Base-by-base conservation (phyloP, 2,329 filamentous ascomycete genomes). In the Phialophora chinensis region DNA sequence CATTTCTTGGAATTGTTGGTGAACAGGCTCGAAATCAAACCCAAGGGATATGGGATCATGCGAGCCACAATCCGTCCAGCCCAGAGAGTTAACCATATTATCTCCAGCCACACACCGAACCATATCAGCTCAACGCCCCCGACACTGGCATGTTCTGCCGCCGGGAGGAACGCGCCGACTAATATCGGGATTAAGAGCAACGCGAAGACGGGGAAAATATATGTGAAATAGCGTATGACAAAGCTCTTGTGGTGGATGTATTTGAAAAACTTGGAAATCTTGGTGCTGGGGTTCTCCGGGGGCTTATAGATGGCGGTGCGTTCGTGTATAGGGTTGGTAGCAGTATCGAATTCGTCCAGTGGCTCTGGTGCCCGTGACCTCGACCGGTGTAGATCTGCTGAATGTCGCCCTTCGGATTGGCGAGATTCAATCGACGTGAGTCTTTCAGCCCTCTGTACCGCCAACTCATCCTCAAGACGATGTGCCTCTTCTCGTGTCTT, bases 41-140 rank as follows among this genome's bases (percentile, higher is more conserved):
- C 86, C 49, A 90, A 84, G 0, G 85, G 82, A 72, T 82, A 86
- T 0, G 89, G 89, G 10, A 91, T 81, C 61, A 81, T 83, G 77
- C 90, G 90, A 7, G 88, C 85, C 14, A 89, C 79, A 57, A 91
- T 84, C 74, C 87, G 79, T 62, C 87, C 90, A 23, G 90, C 89
- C 94, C 94, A 98, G 0, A 97, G 83, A 0, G 92, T 92, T 69
- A 94, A 84, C 94, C 94, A 98, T 29, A 97, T 85, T 50, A 97
- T 92, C 77, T 97, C 91, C 20, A 97, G 84, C 94, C 94, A 98
- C 69, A 97, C 92, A 33, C 91, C 91, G 75, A 98, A 97, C 94
- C 94, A 98, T 66, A 92, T 81, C 53, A 97, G 81, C 69, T 87
- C 75, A 0, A 97, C 92, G 23, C 90, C 92, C 0, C 92, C 92